Percentiles rank a stretch among this genome's conserved stretches.
These are phyloP conservation scores for Claviceps quebecensis DNA, from an alignment of 2,329 filamentous ascomycete species.

Conservation along the genomic window DNA sequence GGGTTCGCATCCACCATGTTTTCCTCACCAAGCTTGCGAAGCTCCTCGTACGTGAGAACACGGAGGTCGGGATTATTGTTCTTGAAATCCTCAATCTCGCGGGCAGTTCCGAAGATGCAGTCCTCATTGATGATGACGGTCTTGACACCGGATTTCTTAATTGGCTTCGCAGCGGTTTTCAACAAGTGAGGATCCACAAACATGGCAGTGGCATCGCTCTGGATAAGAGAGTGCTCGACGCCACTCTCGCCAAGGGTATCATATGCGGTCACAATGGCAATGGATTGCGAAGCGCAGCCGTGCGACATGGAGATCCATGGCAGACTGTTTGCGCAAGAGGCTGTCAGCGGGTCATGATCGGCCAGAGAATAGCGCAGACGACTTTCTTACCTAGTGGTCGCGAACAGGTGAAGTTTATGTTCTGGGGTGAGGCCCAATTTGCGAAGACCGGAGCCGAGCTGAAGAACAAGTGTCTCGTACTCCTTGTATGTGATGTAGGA, in stretches of 20 bases:
- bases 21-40: constrained; percentile 45
- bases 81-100: constrained; percentile 42
- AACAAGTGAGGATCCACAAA: constrained; percentile 74
- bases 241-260: constrained; percentile 80
- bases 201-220: constrained; percentile 70
- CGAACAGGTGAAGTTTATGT: constrained; percentile 68
- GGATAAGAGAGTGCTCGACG: constrained; percentile 70
- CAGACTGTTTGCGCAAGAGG: constrained; percentile 31
- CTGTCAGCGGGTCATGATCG: neutral
- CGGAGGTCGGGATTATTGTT: constrained; percentile 38
- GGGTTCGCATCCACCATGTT: constrained; percentile 58
- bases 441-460: constrained; percentile 59
- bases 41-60: constrained; percentile 40
- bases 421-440: constrained; percentile 55
- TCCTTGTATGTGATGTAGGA: constrained; percentile 65
- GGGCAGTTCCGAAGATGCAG: constrained; percentile 34
- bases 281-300: constrained; percentile 64
- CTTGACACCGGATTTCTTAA: constrained; percentile 43
- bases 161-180: constrained; percentile 40
- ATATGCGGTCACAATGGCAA: constrained; percentile 88
- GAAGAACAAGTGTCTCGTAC: constrained; percentile 56
- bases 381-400: constrained; percentile 53
- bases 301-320: constrained; percentile 80
- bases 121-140: constrained; percentile 50
- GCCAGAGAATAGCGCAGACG: neutral